Conservation (phyloP, 2,329 filamentous ascomycete genomes). For the Aureobasidium mangrovei region DNA sequence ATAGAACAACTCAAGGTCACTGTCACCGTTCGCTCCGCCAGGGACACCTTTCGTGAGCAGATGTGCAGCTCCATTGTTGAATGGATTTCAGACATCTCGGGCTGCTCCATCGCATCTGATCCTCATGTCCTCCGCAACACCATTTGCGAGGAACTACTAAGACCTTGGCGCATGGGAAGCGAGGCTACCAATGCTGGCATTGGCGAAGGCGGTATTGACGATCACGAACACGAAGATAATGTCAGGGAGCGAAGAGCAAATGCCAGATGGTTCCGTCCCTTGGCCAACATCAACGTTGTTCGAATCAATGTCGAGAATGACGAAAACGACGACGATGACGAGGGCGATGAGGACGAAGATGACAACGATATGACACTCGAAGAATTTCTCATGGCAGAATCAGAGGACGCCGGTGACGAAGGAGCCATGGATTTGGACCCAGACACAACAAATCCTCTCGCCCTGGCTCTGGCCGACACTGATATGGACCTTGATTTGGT, state of each 20-base stretch:
- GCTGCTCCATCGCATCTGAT: constrained; percentile 76
- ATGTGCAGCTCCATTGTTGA: constrained; percentile 98
- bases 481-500: constrained; percentile 43
- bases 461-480: constrained; percentile 17
- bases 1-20: constrained; percentile 96
- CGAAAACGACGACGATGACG: constrained; percentile 36
- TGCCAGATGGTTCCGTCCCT: constrained; percentile 28
- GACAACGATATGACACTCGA: constrained; percentile 27
- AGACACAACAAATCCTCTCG: constrained; percentile 29
- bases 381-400: constrained; percentile 30
- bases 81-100: constrained; percentile 88
- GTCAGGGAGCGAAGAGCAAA: constrained; percentile 31
- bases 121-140: constrained; percentile 67
- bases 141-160: constrained; percentile 86
- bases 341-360: constrained; percentile 40
- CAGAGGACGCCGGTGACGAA: constrained; percentile 18
- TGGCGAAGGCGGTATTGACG: constrained; percentile 70
- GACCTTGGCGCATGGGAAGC: constrained; percentile 80
- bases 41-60: constrained; percentile 93
- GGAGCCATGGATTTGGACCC: constrained; percentile 37
- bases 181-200: constrained; percentile 69
- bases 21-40: constrained; percentile 82
- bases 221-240: constrained; percentile 60
- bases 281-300: constrained; percentile 22
- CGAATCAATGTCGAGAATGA: constrained; percentile 33